phyloP scores from a whole-genome alignment of 441 rosid genomes.

The Eruca vesicaria region DNA sequence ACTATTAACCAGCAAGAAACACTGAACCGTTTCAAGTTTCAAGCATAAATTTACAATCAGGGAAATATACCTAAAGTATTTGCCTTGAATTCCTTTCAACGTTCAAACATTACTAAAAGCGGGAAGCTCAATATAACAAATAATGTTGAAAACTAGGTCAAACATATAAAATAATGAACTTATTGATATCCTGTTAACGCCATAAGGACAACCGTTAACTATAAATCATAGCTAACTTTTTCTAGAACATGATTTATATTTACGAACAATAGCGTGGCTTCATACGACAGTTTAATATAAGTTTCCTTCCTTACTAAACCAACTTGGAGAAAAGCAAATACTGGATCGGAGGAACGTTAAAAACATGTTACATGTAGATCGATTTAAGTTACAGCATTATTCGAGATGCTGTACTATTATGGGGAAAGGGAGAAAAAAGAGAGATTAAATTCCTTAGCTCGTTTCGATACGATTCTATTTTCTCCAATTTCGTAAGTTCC shows the following conservation, averaged over 20 bases:
- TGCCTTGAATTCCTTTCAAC: background rate
- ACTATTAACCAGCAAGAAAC: background rate
- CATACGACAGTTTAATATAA: background rate
- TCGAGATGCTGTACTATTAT: background rate
- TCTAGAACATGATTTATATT: background rate
- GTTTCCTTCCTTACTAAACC: background rate
- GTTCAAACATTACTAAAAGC: background rate
- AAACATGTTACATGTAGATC: background rate
- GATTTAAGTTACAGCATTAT: background rate
- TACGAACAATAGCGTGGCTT: background rate
- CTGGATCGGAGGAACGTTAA: background rate
- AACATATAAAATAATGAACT: background rate
- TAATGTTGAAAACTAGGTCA: background rate
- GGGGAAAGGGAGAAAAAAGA: background rate
- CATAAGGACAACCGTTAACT: background rate
- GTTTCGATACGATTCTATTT: slow-evolving; percentile 9
- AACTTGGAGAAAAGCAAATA: background rate
- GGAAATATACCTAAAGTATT: slow-evolving; percentile 1
- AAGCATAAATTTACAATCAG: background rate
- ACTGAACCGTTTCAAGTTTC: background rate
- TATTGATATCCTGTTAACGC: background rate
- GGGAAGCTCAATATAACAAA: too few species aligned
- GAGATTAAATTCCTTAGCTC: slow-evolving; percentile 16
- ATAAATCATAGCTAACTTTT: background rate
- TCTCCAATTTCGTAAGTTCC: background rate